These are phyloP conservation scores for Linum usitatissimum DNA, from an alignment of 345 rosid genomes.

Conservation along the genomic window DNA sequence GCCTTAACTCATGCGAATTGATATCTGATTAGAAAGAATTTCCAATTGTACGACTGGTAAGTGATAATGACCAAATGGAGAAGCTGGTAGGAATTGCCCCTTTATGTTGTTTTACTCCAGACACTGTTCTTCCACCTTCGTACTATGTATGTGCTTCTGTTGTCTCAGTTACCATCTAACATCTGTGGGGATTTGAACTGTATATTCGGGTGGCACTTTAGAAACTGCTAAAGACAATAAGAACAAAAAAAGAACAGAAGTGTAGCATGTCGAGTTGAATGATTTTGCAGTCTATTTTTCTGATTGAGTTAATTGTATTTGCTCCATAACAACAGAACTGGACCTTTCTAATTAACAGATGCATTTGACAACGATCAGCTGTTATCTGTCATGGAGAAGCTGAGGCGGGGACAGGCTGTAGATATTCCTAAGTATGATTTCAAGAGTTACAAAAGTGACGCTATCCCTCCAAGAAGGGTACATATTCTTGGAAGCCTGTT, in stretches of 20 bases:
- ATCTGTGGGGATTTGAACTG: background rate
- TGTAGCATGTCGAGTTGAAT: background rate
- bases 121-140: background rate
- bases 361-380: slow-evolving; percentile 83
- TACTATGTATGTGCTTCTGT: slow-evolving; percentile 2
- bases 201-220: background rate
- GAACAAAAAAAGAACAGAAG: no score
- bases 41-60: background rate
- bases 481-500: slow-evolving; percentile 1
- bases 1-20: background rate
- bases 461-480: slow-evolving; percentile 27
- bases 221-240: background rate
- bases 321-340: slow-evolving; percentile 9
- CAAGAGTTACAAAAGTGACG: slow-evolving; percentile 50
- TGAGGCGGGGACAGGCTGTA: slow-evolving; percentile 83
- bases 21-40: background rate
- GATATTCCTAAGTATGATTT: slow-evolving; percentile 91
- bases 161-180: background rate
- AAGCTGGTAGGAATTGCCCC: background rate
- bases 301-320: background rate
- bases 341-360: slow-evolving; percentile 41
- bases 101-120: background rate
- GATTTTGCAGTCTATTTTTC: background rate
- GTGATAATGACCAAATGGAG: background rate
- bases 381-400: slow-evolving; percentile 66